Evolutionary conservation across 2,329 filamentous ascomycete genomes (phyloP).

Genomic region (Colletotrichum viniferum): DNA sequence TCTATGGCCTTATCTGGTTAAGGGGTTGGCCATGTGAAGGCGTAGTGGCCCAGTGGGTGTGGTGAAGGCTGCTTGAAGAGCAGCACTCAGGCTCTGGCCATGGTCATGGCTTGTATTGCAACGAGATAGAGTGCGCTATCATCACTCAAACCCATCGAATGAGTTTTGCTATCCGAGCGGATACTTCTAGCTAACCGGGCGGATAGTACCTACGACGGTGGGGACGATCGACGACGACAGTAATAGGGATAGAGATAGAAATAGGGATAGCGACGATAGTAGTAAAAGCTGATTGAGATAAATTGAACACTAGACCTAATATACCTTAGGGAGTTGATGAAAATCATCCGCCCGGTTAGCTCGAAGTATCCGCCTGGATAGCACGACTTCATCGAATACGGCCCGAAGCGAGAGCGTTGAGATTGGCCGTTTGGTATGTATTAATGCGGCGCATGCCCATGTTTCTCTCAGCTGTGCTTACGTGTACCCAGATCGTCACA

Average conservation of each 20-base stretch:
- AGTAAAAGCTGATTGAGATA: too few relatives aligned
- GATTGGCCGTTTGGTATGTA: not conserved
- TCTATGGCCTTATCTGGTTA: not conserved
- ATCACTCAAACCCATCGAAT: not conserved
- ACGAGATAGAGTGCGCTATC: not conserved
- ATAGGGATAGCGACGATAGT: too few relatives aligned
- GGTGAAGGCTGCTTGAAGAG: accelerated
- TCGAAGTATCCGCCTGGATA: too few relatives aligned
- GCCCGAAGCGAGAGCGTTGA: not conserved
- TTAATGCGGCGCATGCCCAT: not conserved
- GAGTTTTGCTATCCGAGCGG: too few relatives aligned
- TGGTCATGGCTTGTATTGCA: not conserved
- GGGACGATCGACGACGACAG: too few relatives aligned
- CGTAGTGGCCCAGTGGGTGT: accelerated
- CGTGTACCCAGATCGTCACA: not conserved
- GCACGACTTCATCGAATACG: not conserved
- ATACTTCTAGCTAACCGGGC: too few relatives aligned
- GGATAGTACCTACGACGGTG: too few relatives aligned
- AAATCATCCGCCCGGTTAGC: too few relatives aligned
- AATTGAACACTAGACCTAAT: too few relatives aligned
- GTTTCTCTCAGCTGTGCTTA: not conserved
- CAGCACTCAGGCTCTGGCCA: not conserved
- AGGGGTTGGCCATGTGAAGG: not conserved
- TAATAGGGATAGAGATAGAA: too few relatives aligned
- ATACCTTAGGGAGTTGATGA: too few relatives aligned